Evolutionary conservation across 371 early-diverging fungal genomes (phyloP).

Genomic region (Mycotypha africana): DNA sequence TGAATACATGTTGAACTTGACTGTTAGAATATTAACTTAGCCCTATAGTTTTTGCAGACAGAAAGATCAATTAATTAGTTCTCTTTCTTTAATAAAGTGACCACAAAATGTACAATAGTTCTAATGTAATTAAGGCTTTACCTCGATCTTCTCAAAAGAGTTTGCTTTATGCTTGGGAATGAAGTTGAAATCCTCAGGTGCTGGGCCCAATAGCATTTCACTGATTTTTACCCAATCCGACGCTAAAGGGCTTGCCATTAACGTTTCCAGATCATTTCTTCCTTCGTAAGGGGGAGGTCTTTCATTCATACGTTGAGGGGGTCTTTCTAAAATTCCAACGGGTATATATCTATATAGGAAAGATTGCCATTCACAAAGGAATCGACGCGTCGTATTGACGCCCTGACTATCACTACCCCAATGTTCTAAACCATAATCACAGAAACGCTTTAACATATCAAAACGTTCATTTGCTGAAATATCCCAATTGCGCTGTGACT

Average conservation of each 20-base stretch:
- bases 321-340: slow-evolving; percentile 85
- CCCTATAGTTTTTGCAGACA: too few species aligned
- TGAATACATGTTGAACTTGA: too few species aligned
- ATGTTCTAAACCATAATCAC: slow-evolving; percentile 85
- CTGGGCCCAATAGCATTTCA: slow-evolving; percentile 78
- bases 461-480: slow-evolving; percentile 89
- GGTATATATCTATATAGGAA: slow-evolving; percentile 81
- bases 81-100: neutral
- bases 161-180: slow-evolving; percentile 93
- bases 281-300: slow-evolving; percentile 86
- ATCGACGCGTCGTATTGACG: slow-evolving; percentile 80
- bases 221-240: slow-evolving; percentile 88
- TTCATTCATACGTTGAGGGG: slow-evolving; percentile 90
- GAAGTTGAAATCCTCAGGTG: slow-evolving; percentile 82
- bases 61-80: too few species aligned
- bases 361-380: slow-evolving; percentile 92
- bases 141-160: slow-evolving; percentile 58
- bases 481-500: slow-evolving; percentile 82
- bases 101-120: neutral
- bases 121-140: slow-evolving; percentile 4
- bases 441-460: slow-evolving; percentile 83
- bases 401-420: slow-evolving; percentile 95
- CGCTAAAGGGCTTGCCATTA: slow-evolving; percentile 81
- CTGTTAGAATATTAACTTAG: too few species aligned
- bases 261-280: slow-evolving; percentile 89